These are phyloP conservation scores for Megacollybia marginata DNA, from an alignment of 768 basidiomycete species.

Conservation along the genomic window DNA sequence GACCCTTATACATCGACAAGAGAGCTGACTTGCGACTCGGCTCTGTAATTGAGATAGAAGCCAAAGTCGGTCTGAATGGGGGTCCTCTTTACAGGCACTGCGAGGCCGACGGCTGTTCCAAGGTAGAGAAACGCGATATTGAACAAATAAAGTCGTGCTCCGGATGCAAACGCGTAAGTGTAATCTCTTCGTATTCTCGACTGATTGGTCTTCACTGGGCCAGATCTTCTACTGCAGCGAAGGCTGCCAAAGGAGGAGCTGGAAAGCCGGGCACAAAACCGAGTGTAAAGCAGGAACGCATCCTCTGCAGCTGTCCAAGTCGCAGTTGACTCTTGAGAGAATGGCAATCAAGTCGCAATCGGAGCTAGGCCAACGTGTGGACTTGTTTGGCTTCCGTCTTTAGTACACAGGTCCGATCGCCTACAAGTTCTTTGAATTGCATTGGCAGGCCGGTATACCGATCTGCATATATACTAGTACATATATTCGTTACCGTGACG, in stretches of 20 bases:
- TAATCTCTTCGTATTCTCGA: not conserved
- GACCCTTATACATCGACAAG: too few relatives aligned
- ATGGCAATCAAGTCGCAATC: too few relatives aligned
- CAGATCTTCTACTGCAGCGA: not conserved
- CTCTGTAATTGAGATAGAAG: not conserved
- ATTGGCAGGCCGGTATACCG: too few relatives aligned
- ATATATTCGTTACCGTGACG: too few relatives aligned
- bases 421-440: too few relatives aligned
- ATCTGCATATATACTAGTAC: too few relatives aligned
- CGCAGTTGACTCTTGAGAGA: too few relatives aligned
- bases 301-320: too few relatives aligned
- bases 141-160: not conserved
- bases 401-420: too few relatives aligned
- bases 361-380: too few relatives aligned
- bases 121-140: not conserved
- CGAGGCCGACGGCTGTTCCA: not conserved
- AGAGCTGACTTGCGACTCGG: not conserved
- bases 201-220: not conserved
- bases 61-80: not conserved
- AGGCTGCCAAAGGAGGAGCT: not conserved
- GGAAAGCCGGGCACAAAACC: constrained; percentile 10
- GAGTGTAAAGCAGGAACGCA: not conserved
- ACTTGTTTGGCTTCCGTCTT: too few relatives aligned
- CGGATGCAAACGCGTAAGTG: not conserved
- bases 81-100: not conserved